phyloP scores from a whole-genome alignment of 306 rosid genomes.

The Quercus engelmannii region DNA sequence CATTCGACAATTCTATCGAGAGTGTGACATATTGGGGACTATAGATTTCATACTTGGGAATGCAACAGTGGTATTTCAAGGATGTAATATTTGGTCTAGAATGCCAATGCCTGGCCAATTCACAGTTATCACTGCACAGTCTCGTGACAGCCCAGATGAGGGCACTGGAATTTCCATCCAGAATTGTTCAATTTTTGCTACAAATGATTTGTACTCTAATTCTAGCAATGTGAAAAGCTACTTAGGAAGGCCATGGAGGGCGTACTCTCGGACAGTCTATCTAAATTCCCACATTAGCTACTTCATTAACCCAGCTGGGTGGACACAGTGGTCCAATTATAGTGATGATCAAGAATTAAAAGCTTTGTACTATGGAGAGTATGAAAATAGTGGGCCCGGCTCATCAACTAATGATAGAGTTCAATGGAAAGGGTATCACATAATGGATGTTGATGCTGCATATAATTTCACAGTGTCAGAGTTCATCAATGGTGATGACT shows the following conservation, averaged over 20 bases:
- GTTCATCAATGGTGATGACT: slow-evolving; percentile 54
- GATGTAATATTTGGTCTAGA: slow-evolving; percentile 46
- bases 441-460: slow-evolving; percentile 60
- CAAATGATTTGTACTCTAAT: slow-evolving; percentile 36
- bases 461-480: slow-evolving; percentile 51
- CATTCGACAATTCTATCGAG: slow-evolving; percentile 76
- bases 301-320: slow-evolving; percentile 56
- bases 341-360: slow-evolving; percentile 27
- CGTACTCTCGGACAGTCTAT: slow-evolving; percentile 46
- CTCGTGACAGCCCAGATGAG: slow-evolving; percentile 55
- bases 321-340: slow-evolving; percentile 50
- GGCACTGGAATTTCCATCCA: slow-evolving; percentile 71
- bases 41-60: slow-evolving; percentile 75
- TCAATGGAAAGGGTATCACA: slow-evolving; percentile 48
- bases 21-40: slow-evolving; percentile 74
- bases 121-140: slow-evolving; percentile 64
- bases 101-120: slow-evolving; percentile 57
- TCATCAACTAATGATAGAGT: slow-evolving; percentile 48
- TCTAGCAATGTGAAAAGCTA: slow-evolving; percentile 45
- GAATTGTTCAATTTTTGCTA: slow-evolving; percentile 58
- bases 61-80: slow-evolving; percentile 65
- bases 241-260: slow-evolving; percentile 77
- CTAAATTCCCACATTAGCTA: slow-evolving; percentile 55
- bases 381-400: slow-evolving; percentile 61
- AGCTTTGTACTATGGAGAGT: slow-evolving; percentile 67